These are phyloP conservation scores for Colletotrichum tropicale DNA, from an alignment of 2,329 filamentous ascomycete species.

Conservation along the genomic window DNA sequence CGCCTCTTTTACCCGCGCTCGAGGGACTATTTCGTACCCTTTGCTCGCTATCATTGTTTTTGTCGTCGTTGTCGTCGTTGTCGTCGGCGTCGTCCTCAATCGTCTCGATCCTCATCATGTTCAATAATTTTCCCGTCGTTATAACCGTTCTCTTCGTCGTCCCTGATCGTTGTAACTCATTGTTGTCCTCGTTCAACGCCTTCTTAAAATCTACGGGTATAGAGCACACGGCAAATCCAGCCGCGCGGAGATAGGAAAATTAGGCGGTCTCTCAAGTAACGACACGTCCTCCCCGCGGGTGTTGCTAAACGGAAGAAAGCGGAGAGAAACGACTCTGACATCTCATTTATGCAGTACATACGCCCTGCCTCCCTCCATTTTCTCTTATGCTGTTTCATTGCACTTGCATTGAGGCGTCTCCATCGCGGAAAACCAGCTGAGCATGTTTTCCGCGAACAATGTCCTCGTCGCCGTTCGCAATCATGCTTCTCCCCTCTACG, in stretches of 20 bases:
- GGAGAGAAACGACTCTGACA: background rate
- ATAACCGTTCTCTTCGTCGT: background rate
- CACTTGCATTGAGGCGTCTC: slow-evolving; percentile 39
- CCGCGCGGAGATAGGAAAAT: background rate
- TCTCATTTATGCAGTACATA: background rate
- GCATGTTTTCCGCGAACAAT: slow-evolving; percentile 53
- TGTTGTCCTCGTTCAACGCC: background rate
- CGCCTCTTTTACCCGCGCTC: background rate
- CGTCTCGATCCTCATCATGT: background rate
- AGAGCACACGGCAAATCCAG: background rate
- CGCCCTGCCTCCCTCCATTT: background rate
- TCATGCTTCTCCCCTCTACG: slow-evolving; percentile 1
- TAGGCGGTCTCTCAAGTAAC: background rate
- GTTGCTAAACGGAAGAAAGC: background rate
- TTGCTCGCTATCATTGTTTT: background rate
- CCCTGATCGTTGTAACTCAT: background rate
- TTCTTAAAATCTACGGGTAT: background rate
- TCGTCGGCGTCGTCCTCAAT: background rate
- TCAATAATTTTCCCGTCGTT: background rate
- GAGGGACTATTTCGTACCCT: background rate
- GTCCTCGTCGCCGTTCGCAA: slow-evolving; percentile 26
- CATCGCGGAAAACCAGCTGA: slow-evolving; percentile 53
- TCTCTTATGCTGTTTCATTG: background rate
- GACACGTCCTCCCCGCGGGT: background rate
- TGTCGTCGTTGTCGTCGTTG: background rate